phyloP scores from a whole-genome alignment of 192 early-diverging fungal species.

The Entomortierella chlamydospora region DNA sequence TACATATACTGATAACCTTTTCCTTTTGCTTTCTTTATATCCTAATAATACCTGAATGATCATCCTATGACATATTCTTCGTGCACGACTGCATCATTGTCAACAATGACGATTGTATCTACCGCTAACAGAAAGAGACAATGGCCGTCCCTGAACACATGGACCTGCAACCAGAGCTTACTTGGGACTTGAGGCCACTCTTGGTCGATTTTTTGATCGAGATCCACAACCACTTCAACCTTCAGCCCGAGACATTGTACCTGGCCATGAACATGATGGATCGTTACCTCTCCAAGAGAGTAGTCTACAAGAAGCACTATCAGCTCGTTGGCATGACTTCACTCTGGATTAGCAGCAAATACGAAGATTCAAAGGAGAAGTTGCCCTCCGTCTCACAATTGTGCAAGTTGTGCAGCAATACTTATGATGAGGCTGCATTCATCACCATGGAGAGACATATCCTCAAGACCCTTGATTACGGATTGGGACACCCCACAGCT shows the following conservation, averaged over 20 bases:
- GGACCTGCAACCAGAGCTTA: constrained; percentile 56
- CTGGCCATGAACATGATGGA: constrained; percentile 62
- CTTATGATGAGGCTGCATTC: constrained; percentile 53
- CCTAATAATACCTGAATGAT: neutral
- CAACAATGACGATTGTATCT: neutral
- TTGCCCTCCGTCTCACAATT: constrained; percentile 52
- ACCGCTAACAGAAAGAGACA: constrained; percentile 39
- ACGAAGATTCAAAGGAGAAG: constrained; percentile 54
- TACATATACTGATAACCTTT: neutral
- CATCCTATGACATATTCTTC: too few relatives aligned
- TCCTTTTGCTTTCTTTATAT: neutral
- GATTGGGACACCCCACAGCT: constrained; percentile 52
- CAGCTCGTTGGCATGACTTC: constrained; percentile 57
- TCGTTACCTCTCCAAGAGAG: constrained; percentile 56
- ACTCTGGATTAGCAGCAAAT: constrained; percentile 55
- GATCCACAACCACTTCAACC: constrained; percentile 54
- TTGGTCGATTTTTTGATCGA: constrained; percentile 56
- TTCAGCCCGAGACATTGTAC: constrained; percentile 56
- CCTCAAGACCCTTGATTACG: constrained; percentile 53
- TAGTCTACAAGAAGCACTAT: constrained; percentile 52
- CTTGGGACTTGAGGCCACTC: constrained; percentile 51
- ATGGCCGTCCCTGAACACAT: constrained; percentile 57
- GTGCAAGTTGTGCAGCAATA: constrained; percentile 50
- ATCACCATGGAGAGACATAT: constrained; percentile 58
- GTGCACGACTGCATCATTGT: too few relatives aligned